Evolutionary conservation across 129 eudicot genomes (phyloP), one percentile per base, ranked within the genome.

Genomic region (Lonicera japonica): DNA sequence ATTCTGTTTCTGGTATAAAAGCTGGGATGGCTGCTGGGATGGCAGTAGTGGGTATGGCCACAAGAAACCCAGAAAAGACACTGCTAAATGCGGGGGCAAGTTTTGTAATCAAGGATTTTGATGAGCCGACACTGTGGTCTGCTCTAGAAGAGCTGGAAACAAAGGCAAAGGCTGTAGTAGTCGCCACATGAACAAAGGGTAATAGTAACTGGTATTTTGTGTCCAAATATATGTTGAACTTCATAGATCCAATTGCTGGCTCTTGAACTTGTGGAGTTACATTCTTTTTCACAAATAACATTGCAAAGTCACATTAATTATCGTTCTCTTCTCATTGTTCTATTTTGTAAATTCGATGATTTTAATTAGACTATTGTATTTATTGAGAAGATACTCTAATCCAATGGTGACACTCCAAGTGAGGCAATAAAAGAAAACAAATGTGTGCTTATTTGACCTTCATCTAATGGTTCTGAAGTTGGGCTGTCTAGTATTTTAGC

Each of bases 11-110:
- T 34, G 97, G 97, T 51, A 91, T 79, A 64, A 87, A 84, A 80
- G 96, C 97, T 21, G 96, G 96, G 10, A 77, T 77, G 34, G 88
- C 83, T 14, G 98, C 98, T 48, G 91, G 98, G 67, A 87, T 87
- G 96, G 78, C 86, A 4, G 98, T 82, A 1, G 85, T 91, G 25
- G 98, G 88, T 9, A 64, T 91, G 75, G 79, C 81, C 36, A 75
- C 80, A 25, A 80, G 98, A 72, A 91, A 91, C 66, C 95, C 98
- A 0, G 88, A 87, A 67, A 47, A 68, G 9, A 34, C 78, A 63
- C 70, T 87, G 63, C 58, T 61, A 43, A 84, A 79, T 46, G 98
- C 96, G 3, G 95, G 94, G 17, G 96, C 98, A 15, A 60, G 78
- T 16, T 75, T 82, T 47, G 84, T 84, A 40, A 87, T 91, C 48